phyloP scores from a whole-genome alignment of 768 basidiomycete species.

The Rhizopogon rudus region DNA sequence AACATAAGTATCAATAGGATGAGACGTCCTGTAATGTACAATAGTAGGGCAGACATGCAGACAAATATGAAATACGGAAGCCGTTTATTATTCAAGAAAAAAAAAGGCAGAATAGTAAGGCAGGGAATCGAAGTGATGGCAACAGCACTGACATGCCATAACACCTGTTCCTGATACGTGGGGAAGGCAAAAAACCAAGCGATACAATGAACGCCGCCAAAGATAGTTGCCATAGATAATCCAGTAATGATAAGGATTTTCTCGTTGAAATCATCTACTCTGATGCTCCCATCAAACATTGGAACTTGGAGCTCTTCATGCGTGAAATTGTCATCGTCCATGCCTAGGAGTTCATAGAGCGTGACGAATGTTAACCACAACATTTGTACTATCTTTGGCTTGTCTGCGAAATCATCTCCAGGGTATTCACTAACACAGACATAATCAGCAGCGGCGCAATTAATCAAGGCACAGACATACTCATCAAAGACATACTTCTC shows the following conservation, averaged over 20 bases:
- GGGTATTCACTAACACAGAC: too few relatives aligned
- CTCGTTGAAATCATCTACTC: not conserved
- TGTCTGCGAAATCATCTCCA: too few relatives aligned
- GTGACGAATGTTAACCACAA: too few relatives aligned
- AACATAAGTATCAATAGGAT: not conserved
- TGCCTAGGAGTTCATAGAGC: too few relatives aligned
- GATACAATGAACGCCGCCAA: conserved; percentile 23
- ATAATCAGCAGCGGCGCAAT: not conserved
- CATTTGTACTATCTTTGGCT: too few relatives aligned
- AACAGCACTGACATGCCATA: conserved; percentile 18
- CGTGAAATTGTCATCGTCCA: too few relatives aligned
- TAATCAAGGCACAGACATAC: not conserved
- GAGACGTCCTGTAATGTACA: not conserved
- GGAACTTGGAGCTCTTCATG: not conserved
- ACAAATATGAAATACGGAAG: too few relatives aligned
- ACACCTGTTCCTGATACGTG: conserved; percentile 6
- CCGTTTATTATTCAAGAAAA: too few relatives aligned
- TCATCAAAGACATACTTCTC: too few relatives aligned
- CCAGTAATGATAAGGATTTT: not conserved
- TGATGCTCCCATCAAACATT: not conserved
- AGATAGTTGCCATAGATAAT: conserved; percentile 8
- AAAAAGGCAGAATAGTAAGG: too few relatives aligned
- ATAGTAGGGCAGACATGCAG: too few relatives aligned
- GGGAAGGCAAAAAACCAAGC: conserved; percentile 21
- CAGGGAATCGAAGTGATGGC: too few relatives aligned